phyloP scores from a whole-genome alignment of 73 alveolate genomes.

The Blepharisma japonicum region DNA sequence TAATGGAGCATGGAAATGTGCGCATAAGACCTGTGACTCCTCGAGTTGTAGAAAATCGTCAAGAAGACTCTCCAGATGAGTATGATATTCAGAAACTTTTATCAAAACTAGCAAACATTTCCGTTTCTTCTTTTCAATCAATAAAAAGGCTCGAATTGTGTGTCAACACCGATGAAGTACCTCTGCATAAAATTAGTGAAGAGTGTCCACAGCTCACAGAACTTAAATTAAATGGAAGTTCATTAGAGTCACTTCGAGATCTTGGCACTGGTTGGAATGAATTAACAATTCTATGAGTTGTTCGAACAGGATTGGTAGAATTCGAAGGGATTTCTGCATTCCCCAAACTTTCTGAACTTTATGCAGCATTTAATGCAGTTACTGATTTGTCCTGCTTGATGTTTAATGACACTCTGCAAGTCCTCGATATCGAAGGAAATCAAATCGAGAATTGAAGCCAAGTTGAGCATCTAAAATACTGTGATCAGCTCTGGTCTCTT shows the following conservation, averaged over 20 bases:
- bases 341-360: slow-evolving; percentile 28
- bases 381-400: neutral
- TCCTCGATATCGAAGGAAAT: slow-evolving; percentile 31
- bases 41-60: neutral
- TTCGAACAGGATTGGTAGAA: neutral
- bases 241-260: neutral
- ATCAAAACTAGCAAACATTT: neutral
- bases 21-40: slow-evolving; percentile 7
- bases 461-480: neutral
- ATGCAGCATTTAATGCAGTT: slow-evolving; percentile 15
- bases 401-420: slow-evolving; percentile 17
- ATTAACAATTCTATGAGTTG: slow-evolving; percentile 1
- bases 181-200: slow-evolving; percentile 9
- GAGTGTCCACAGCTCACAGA: slow-evolving; percentile 38
- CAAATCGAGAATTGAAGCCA: neutral
- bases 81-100: neutral
- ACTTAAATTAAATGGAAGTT: neutral
- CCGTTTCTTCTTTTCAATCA: neutral
- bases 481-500: slow-evolving; percentile 8
- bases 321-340: slow-evolving; percentile 28
- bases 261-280: slow-evolving; percentile 23
- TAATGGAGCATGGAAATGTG: slow-evolving; percentile 10
- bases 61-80: neutral
- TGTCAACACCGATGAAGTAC: neutral
- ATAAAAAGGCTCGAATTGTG: neutral